A percentile compares a stretch with the other conserved stretches of the same genome.
These are phyloP conservation scores for Paracamarosporium sp. DNA, from an alignment of 2,329 filamentous ascomycete species.

Conservation along the genomic window DNA sequence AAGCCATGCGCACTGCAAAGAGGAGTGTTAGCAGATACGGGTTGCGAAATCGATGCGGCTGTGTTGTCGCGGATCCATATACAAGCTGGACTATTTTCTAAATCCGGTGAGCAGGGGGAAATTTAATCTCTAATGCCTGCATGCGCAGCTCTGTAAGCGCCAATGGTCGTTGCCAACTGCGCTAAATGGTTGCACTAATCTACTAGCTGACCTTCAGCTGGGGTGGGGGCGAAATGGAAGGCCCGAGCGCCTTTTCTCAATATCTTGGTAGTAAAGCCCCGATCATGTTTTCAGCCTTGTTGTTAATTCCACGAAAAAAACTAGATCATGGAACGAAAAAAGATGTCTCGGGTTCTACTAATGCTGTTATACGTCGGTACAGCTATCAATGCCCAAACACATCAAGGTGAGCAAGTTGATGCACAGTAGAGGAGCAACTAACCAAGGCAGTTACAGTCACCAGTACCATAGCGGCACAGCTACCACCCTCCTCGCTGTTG, in stretches of 20 bases:
- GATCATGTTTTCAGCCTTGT: background rate
- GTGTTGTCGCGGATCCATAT: background rate
- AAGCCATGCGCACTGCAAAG: background rate
- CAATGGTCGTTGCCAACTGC: background rate
- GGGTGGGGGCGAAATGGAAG: background rate
- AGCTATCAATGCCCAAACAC: background rate
- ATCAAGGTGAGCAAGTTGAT: background rate
- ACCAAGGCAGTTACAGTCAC: background rate
- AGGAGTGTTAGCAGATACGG: background rate
- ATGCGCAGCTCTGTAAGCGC: background rate
- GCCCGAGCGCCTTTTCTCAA: background rate
- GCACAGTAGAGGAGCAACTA: background rate
- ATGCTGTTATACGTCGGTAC: background rate
- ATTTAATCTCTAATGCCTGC: background rate
- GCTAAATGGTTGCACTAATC: background rate
- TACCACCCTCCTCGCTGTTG: background rate
- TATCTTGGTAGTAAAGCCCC: background rate
- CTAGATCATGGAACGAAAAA: background rate
- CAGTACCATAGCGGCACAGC: background rate
- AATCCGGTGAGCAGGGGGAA: background rate
- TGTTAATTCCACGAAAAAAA: background rate
- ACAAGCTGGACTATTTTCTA: background rate
- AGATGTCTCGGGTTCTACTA: background rate
- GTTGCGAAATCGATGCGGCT: background rate
- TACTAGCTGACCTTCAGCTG: background rate